Evolutionary conservation across 2,329 filamentous ascomycete genomes (phyloP), one percentile per base, ranked within the genome.

Genomic region (Pyricularia pennisetigena): DNA sequence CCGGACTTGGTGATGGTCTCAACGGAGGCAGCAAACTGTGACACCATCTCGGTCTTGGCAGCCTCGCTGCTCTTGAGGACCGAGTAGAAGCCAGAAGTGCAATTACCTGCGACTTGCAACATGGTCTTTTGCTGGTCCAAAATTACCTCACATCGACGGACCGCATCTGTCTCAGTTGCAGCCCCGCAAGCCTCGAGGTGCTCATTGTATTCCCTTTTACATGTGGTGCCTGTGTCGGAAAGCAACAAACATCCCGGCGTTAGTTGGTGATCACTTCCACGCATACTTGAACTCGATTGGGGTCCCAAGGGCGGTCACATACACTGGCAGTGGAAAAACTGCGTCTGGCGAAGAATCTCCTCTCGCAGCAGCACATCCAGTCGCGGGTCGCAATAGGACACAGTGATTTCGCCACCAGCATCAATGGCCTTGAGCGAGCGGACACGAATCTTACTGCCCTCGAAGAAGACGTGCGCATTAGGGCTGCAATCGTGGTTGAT

Each of bases 401-500:
- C 72, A 10, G 75, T 78, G 32, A 80, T 72, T 69, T 80, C 78
- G 10, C 76, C 74, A 12, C 76, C 76, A 0, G 75, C 72, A 0
- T 68, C n/a, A 59, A 80, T 75, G 12, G 70, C 68, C 30, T 68
- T 73, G 8, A 76, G 68, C 9, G 78, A 75, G 0, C 76, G 73
- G 14, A 79, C 72, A 1, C 73, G 72, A 1, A 78, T 68, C 67
- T 77, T 68, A 29, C 68, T 69, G 16, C 76, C 75, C 64, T 79
- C 74, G 24, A 77, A 75, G 65, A 75, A 75, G 30, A 76, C 70
- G 41, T 75, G 71, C 2, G 74, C 73, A 57, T 80, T 80, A 10
- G 77, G 76, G 0, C 75, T 72, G 68, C 78, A 80, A 0, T 73
- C 76, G 71, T 80, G 78, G 70, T 79, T 79, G 68, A 79, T 75